Evolutionary conservation across 495 filamentous ascomycete genomes (phyloP), one percentile per base, ranked within the genome.

Genomic region (Durotheca rogersii): DNA sequence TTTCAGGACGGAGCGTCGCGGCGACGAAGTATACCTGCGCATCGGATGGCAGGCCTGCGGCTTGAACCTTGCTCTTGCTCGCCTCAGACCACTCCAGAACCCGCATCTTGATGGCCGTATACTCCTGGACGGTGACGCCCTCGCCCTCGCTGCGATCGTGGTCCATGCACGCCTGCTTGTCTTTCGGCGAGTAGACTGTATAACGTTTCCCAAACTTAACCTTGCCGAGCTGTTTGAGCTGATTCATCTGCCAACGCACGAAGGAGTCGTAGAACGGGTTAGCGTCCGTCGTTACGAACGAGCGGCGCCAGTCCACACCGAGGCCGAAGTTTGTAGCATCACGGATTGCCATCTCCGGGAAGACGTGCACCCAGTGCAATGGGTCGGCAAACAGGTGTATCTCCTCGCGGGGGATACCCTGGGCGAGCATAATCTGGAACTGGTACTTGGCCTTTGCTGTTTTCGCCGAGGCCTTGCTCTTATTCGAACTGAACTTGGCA

Each of bases 241-340:
- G 86, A 66, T 88, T 90, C 90, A 96, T 98, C 72, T 98, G 92
- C 92, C 92, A 98, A 57, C 89, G 77, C 18, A 98, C 86, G 60
- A 98, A 98, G 12, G 90, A 81, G 67, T 98, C 91, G 66, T 92
- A 98, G 71, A 94, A 96, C 2, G 90, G 90, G 73, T 98, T 98
- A 1, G 89, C 91, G 63, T 98, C 92, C 7, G 92, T 98, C 6
- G 92, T 98, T 18, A 96, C 86, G 54, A 98, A 88, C 42, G 86
- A 83, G 58, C 92, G 73, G 60, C 93, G 78, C 93, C 92, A 98
- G 64, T 96, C 93, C 52, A 96, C 86, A 52, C 89, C 76, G 9
- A 85, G 82, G 53, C 92, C 92, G 44, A 98, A 79, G 64, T 85
- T 87, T 58, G 82, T 88, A 40, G 95, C 74, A 67, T 98, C 87